These are phyloP conservation scores for Inga laurina DNA, from an alignment of 306 rosid genomes.

Conservation along the genomic window DNA sequence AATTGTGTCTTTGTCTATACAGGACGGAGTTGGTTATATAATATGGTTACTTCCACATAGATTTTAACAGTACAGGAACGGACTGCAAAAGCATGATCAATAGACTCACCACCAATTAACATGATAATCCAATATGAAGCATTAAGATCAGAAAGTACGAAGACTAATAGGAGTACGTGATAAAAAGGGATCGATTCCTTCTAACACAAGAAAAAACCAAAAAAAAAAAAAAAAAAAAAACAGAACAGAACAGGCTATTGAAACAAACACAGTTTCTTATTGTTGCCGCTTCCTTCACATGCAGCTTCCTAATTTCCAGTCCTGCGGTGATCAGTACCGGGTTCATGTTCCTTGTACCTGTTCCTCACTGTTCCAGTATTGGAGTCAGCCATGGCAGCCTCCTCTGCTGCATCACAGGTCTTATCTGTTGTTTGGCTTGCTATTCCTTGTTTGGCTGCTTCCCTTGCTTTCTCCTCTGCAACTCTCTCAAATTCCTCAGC, in stretches of 20 bases:
- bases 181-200: neutral
- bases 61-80: too few species aligned
- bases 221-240: neutral
- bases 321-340: conserved; percentile 22
- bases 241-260: conserved; percentile 15
- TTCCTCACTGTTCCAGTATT: conserved; percentile 33
- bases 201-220: neutral
- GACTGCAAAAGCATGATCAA: neutral
- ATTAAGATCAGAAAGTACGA: neutral
- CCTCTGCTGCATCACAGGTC: conserved; percentile 36
- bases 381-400: conserved; percentile 23
- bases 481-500: conserved; percentile 48
- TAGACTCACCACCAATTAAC: neutral
- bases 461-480: conserved; percentile 45
- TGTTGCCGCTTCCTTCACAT: conserved; percentile 20
- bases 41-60: neutral
- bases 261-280: conserved; percentile 33
- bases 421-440: conserved; percentile 34
- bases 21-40: too few species aligned
- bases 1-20: too few species aligned
- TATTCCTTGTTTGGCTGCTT: conserved; percentile 27
- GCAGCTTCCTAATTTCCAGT: conserved; percentile 27
- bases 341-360: conserved; percentile 33
- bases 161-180: neutral
- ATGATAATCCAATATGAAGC: neutral